Evolutionary conservation across 2,329 filamentous ascomycete species (phyloP).

Genomic region (Pseudocercospora fuligena): DNA sequence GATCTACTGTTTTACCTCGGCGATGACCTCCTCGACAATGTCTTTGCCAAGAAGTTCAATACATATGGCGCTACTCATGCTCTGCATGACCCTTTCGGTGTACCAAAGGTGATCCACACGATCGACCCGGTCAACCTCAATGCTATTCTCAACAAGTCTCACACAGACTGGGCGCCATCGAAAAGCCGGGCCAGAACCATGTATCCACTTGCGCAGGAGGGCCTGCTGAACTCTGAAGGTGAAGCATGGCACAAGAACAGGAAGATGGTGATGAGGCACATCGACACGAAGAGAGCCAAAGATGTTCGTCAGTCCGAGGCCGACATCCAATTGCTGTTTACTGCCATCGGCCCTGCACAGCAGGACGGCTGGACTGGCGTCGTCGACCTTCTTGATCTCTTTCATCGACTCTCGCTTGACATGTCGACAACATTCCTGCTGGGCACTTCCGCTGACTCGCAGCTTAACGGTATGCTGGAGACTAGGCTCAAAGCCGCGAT

Average conservation of each 20-base stretch:
- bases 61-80: slow-evolving; percentile 28
- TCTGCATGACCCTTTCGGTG: slow-evolving; percentile 22
- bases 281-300: slow-evolving; percentile 26
- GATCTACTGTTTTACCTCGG: slow-evolving; percentile 22
- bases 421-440: slow-evolving; percentile 43
- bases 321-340: slow-evolving; percentile 27
- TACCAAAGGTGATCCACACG: slow-evolving; percentile 28
- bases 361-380: slow-evolving; percentile 31
- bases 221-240: slow-evolving; percentile 28
- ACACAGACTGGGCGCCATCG: slow-evolving; percentile 24
- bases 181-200: slow-evolving; percentile 25
- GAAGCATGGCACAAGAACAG: slow-evolving; percentile 29
- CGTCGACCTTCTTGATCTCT: slow-evolving; percentile 37
- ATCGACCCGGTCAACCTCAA: slow-evolving; percentile 30
- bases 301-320: slow-evolving; percentile 25
- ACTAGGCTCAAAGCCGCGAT: slow-evolving; percentile 25
- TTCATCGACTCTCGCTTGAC: slow-evolving; percentile 45
- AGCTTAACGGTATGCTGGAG: slow-evolving; percentile 29
- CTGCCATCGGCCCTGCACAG: slow-evolving; percentile 21
- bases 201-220: slow-evolving; percentile 30
- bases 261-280: slow-evolving; percentile 29
- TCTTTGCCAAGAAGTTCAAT: slow-evolving; percentile 28
- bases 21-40: slow-evolving; percentile 28
- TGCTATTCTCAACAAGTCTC: slow-evolving; percentile 24
- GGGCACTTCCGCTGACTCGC: slow-evolving; percentile 35